Evolutionary conservation across 169 alveolate genomes (phyloP), one percentile per base, ranked within the genome.

Genomic region (Neospora caninum): DNA sequence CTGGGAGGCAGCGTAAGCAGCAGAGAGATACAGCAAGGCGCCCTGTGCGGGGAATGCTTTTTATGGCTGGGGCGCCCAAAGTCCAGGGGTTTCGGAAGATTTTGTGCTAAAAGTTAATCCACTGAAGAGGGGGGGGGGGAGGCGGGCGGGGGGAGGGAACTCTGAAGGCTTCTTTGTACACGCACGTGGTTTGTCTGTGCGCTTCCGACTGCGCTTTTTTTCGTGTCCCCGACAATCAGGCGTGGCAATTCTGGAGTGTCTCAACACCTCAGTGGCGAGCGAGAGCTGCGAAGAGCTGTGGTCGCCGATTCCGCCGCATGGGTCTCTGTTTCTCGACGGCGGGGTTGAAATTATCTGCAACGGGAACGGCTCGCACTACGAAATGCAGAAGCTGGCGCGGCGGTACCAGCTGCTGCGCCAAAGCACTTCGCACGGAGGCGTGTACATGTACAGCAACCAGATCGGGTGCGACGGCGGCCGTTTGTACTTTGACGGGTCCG

Each of bases 271-370:
- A 43, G 93, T 98, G 42, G 98, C 98, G 29, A 36, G 94, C 84
- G 99, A 97, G 95, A 95, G 96, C 53, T 97, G 98, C 93, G 98
- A 98, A 94, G 99, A 98, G 94, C 94, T 98, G 69, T 97, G 98
- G 98, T 94, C 97, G 29, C 98, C 99, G 36, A 53, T 91, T 41
- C 95, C 97, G 70, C 97, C 98, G 25, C 97, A 96, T 73, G 94
- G 96, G 39, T 84, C 80, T 27, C 43, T 20, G 18, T 45, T 16
- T n/a, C 80, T 95, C 27, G 38, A 39, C 27, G 97, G 95, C 69
- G 99, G 99, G 34, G 98, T 96, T 16, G 98, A 98, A 54, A 97
- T 97, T 34, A 95, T 98, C 53, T 93, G 97, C 45, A 97, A 97
- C 86, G 96, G 97, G 0, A 95, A 97, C 34, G 98, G 98, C 36